A percentile compares a stretch with the other conserved stretches of the same genome.
phyloP scores from a whole-genome alignment of 2,329 filamentous ascomycete species.

The Dendryphion nanum region DNA sequence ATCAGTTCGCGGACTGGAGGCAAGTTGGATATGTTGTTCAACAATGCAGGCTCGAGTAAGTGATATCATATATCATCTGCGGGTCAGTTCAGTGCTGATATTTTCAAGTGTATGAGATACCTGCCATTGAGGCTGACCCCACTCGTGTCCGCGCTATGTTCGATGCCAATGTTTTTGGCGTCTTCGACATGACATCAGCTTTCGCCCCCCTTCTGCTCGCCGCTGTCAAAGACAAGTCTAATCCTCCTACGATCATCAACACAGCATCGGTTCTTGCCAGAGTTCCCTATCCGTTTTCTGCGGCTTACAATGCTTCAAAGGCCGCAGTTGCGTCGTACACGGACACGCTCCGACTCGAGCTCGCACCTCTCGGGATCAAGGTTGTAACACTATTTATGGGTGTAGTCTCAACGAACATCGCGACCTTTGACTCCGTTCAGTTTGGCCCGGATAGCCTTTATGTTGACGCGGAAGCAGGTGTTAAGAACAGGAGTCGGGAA shows the following conservation, averaged over 20 bases:
- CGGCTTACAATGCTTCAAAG: neutral
- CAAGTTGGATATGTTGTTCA: neutral
- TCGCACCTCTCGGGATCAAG: neutral
- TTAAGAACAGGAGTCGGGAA: no score
- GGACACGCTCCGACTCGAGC: neutral
- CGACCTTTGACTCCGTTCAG: no score
- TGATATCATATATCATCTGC: neutral
- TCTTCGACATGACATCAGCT: neutral
- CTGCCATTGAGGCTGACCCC: neutral
- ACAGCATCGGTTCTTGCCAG: neutral
- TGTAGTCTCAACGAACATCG: neutral
- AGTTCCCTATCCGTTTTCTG: neutral
- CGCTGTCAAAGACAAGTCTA: no score
- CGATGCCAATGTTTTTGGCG: neutral
- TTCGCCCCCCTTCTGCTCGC: neutral
- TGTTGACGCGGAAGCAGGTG: no score
- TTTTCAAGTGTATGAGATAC: neutral
- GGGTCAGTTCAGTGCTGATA: neutral
- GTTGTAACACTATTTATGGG: neutral
- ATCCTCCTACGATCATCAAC: neutral
- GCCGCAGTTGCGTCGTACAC: neutral
- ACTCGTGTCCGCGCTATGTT: neutral
- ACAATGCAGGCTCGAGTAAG: neutral
- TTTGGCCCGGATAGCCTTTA: no score
- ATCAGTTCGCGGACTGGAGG: neutral